Base-by-base conservation (phyloP, 345 rosid genomes). In the Hibiscus mutabilis region DNA sequence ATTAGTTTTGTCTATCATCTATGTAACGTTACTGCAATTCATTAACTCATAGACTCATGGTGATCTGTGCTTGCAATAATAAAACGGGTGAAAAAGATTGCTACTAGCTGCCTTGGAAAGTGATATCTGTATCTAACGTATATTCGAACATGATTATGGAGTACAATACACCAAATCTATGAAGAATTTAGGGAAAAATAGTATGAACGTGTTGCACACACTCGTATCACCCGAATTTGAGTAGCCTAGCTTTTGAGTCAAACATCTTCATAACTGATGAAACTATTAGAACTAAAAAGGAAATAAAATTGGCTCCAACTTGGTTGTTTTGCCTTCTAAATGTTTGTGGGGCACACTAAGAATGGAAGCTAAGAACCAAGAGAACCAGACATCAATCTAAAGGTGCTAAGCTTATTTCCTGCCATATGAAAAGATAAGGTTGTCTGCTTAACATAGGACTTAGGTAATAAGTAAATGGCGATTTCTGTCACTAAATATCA, bases 381-480 rank as follows among this genome's bases (percentile, higher is more conserved):
- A 68, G 51, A 55, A 52, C 35, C 18, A 35, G 11, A 68, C 53
- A 51, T 19, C 59, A 68, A 52, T 35, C 46, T 55, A 27, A 53
- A 69, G 25, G 13, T 53, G 19, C 60, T 19, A 42, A 56, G 33
- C 60, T 60, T 47, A 25, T 49, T 40, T 63, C 69, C 60, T 6
- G 19, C 29, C 27, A 57, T 40, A 66, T 55, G 71, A 78, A 53
- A 58, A 60, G 84, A 78, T 76, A 72, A 59, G 84, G 74, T 42
- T 72, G 58, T 19, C 11, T 64, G 31, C 55, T 66, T 71, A 27
- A 12, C 29, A 10, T 0, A 12, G 63, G 13, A 22, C 56, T 7
- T 24, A 0, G 22, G 57, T 47, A 66, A 47, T 18, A 1, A 66
- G 58, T 25, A 67, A 49, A 24, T 3, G 70, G 16, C 16, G 40